These are phyloP conservation scores for Curvularia sp. DNA, from an alignment of 2,329 filamentous ascomycete genomes.

Conservation along the genomic window DNA sequence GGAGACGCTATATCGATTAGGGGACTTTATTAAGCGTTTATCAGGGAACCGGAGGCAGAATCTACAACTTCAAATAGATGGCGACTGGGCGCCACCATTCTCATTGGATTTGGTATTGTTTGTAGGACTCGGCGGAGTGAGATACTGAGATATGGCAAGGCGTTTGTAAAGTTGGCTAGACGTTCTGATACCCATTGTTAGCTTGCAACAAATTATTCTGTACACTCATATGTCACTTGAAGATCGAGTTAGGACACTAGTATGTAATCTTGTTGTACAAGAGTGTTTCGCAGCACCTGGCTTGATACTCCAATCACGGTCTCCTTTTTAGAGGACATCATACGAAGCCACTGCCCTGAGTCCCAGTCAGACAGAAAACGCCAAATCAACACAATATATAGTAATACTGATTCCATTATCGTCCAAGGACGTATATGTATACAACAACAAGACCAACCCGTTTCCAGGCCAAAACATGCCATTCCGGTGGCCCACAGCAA, in stretches of 20 bases:
- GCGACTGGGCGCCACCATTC: background rate
- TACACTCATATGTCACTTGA: background rate
- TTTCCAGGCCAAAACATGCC: background rate
- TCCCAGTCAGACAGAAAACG: no score
- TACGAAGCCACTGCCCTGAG: no score
- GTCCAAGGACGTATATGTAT: background rate
- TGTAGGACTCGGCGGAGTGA: background rate
- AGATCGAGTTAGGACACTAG: background rate
- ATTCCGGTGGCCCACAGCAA: background rate
- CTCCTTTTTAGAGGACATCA: no score
- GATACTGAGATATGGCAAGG: background rate
- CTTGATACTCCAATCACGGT: background rate
- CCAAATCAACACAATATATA: background rate
- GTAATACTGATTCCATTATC: background rate
- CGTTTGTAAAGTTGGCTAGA: background rate
- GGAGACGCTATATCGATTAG: constrained; percentile 19
- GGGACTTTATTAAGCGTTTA: background rate
- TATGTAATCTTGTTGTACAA: background rate
- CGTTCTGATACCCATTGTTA: background rate
- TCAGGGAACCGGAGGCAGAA: background rate
- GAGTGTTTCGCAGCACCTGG: no score
- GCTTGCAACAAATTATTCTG: background rate
- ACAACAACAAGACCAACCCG: background rate
- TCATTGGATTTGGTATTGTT: background rate
- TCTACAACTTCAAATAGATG: background rate